phyloP scores from a whole-genome alignment of 148 eudicot genomes.

The Spergularia bocconei region DNA sequence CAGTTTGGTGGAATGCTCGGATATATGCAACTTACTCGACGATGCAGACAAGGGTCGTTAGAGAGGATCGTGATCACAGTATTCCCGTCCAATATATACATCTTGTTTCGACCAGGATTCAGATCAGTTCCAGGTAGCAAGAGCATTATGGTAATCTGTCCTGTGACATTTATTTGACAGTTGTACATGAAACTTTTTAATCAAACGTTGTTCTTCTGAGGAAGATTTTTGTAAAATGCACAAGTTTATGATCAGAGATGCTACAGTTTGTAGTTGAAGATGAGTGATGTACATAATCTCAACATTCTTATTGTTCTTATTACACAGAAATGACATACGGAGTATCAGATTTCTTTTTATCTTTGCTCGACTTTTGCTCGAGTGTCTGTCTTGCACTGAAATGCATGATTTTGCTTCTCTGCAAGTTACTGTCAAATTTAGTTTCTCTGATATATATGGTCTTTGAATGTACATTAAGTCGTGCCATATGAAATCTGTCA shows the following conservation, averaged over 20 bases:
- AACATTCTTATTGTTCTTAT: not conserved
- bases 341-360: too few relatives aligned
- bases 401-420: too few relatives aligned
- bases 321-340: not conserved
- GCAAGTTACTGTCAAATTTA: too few relatives aligned
- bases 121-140: not conserved
- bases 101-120: not conserved
- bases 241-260: not conserved
- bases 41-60: constrained; percentile 70
- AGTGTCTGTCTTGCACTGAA: too few relatives aligned
- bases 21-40: constrained; percentile 77
- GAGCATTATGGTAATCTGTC: not conserved
- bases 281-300: not conserved
- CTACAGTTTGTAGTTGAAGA: not conserved
- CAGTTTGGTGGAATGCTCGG: constrained; percentile 78
- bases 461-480: too few relatives aligned
- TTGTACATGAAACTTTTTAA: not conserved
- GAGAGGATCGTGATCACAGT: not conserved
- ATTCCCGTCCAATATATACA: not conserved
- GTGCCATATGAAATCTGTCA: too few relatives aligned
- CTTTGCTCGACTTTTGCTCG: too few relatives aligned
- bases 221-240: too few relatives aligned
- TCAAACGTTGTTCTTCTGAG: too few relatives aligned
- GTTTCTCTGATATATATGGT: too few relatives aligned
- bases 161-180: not conserved